Percentiles rank a stretch among this genome's conserved stretches.
phyloP scores from a whole-genome alignment of 78 protist genomes.

The slime mould (Dictyostelium discoideum) region dicty_2.7 NC_007088.5:2798501-2799000 shows the following conservation, averaged over 20 bases:
- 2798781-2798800: constrained; percentile 57
- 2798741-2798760: constrained; percentile 25
- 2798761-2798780: constrained; percentile 58
- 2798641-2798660: background rate
- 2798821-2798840: constrained; percentile 53
- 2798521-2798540: constrained; percentile 46
- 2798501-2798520: constrained; percentile 10
- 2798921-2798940: constrained; percentile 47
- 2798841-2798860: constrained; percentile 75
- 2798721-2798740: constrained; percentile 3
- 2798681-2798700: constrained; percentile 14
- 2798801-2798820: constrained; percentile 51
- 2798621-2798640: background rate
- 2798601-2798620: background rate
- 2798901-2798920: constrained; percentile 58
- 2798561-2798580: constrained; percentile 15
- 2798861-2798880: constrained; percentile 61
- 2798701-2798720: constrained; percentile 1
- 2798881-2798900: constrained; percentile 60
- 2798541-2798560: constrained; percentile 45
- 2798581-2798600: background rate
- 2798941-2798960: constrained; percentile 46
- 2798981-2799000: background rate
- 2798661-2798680: background rate
- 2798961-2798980: background rate